Base-by-base conservation (phyloP, 1,139 yeast species). In the Taphrina betulina region DNA sequence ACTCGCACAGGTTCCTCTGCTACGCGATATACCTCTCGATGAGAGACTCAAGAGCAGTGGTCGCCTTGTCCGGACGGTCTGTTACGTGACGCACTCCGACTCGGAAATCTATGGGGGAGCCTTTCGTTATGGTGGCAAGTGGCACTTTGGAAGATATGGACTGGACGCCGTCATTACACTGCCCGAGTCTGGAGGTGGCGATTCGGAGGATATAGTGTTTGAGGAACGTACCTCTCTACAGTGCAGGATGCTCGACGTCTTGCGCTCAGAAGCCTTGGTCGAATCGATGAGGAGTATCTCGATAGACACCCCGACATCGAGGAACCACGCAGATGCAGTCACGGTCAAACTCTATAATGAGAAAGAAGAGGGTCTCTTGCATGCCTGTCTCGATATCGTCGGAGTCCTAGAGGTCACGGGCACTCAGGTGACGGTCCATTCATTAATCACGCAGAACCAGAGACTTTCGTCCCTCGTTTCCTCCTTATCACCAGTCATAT, bases 121-220 rank as follows among this genome's bases (percentile, higher is more conserved):
- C 2, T 50, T 29, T 35, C 34, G 46, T 8, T 33, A 38, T 10
- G 28, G 41, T n/a, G 33, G 40, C 14, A 35, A 41, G 8, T 50
- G 54, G 54, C 54, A 40, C n/a, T 23, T 50, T 23, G 54, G 54
- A 3, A 45, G 54, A 23, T 50, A 50, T 17, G 54, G 54, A 10
- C 40, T 50, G 17, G 54, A 50, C 24, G 38, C 44, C 3, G 28
- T 41, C 1, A 20, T 34, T 20, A 23, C 22, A 5, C 28, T 41
- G 26, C 54, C 45, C 3, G 22, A 19, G 3, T 31, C 40, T 10
- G 54, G 40, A 12, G n/a, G n/a, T n/a, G n/a, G n/a, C n/a, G n/a
- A n/a, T n/a, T n/a, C n/a, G n/a, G 34, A 24, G 10, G 54, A 41
- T 26, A 17, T 50, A 10, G 36, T 38, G 2, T 50, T 50, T 22